Percentiles rank a stretch among this genome's conserved stretches.
Conservation (phyloP, 257 asterid species). For the Prunella vulgaris region DNA sequence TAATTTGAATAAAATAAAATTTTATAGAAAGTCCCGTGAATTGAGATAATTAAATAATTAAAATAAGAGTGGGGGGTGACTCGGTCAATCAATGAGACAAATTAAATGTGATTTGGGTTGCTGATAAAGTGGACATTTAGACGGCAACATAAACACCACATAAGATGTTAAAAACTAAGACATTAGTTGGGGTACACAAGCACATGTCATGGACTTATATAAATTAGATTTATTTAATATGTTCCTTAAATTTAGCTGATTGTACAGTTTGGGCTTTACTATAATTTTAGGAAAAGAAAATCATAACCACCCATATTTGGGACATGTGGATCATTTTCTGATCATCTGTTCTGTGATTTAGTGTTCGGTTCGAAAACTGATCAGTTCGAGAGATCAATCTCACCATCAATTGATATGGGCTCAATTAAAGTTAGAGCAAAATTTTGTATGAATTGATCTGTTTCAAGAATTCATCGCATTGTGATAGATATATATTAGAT, state of each 20-base stretch:
- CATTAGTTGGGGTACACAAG: constrained; percentile 43
- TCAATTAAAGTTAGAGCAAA: no score
- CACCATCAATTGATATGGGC: no score
- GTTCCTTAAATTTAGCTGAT: constrained; percentile 24
- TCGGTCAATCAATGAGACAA: constrained; percentile 62
- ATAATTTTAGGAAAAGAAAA: not conserved
- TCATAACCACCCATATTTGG: not conserved
- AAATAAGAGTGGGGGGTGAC: not conserved
- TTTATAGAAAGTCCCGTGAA: constrained; percentile 44
- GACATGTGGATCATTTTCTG: constrained; percentile 18
- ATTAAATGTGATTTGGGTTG: constrained; percentile 48
- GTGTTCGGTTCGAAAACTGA: no score
- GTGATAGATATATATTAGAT: not conserved
- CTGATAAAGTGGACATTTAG: constrained; percentile 46
- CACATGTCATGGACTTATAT: constrained; percentile 44
- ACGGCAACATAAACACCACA: constrained; percentile 72
- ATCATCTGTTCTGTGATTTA: no score
- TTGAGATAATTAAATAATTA: constrained; percentile 18
- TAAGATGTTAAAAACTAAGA: constrained; percentile 41
- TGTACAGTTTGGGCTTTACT: constrained; percentile 21
- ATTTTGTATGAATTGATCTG: no score
- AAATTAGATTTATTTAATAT: constrained; percentile 4
- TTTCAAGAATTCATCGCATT: no score
- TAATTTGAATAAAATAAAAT: not conserved
- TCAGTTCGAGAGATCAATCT: no score